phyloP scores from a whole-genome alignment of 1,284 basidiomycete species.

The Athelia sp. region DNA sequence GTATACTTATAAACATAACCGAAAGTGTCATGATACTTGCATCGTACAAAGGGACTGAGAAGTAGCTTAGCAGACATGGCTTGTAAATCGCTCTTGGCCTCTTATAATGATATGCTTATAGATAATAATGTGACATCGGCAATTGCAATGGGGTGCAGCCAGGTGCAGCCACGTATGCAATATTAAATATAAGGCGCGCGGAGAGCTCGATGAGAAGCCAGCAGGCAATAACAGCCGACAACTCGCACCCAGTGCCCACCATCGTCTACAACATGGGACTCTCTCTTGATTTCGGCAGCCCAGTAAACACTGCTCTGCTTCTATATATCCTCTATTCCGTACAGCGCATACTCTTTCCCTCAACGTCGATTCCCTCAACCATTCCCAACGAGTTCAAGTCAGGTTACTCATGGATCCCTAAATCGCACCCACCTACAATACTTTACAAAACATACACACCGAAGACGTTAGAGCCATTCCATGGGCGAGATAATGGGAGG shows the following conservation, averaged over 20 bases:
- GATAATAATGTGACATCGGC: too few relatives aligned
- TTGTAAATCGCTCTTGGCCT: too few relatives aligned
- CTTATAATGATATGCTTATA: too few relatives aligned
- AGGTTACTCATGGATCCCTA: conserved; percentile 85
- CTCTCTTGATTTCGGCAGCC: conserved; percentile 51
- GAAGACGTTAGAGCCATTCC: conserved; percentile 62
- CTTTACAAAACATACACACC: conserved; percentile 76
- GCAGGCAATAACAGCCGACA: too few relatives aligned
- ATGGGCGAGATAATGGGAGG: conserved; percentile 62
- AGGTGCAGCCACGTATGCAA: too few relatives aligned
- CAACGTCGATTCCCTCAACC: conserved; percentile 38
- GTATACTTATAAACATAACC: too few relatives aligned
- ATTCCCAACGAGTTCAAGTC: conserved; percentile 69
- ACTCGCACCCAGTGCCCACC: neutral
- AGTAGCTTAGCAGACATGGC: too few relatives aligned
- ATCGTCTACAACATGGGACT: conserved; percentile 16
- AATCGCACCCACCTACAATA: conserved; percentile 70
- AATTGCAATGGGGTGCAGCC: too few relatives aligned
- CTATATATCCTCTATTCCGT: conserved; percentile 77
- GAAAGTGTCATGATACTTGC: too few relatives aligned
- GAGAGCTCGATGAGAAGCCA: too few relatives aligned
- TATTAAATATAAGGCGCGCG: too few relatives aligned
- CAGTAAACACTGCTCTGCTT: conserved; percentile 71
- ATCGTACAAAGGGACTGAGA: too few relatives aligned
- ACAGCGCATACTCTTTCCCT: conserved; percentile 69